Evolutionary conservation across 2,329 filamentous ascomycete species (phyloP), one percentile per base, ranked within the genome.

Genomic region (Bimuria novae-zelandiae): DNA sequence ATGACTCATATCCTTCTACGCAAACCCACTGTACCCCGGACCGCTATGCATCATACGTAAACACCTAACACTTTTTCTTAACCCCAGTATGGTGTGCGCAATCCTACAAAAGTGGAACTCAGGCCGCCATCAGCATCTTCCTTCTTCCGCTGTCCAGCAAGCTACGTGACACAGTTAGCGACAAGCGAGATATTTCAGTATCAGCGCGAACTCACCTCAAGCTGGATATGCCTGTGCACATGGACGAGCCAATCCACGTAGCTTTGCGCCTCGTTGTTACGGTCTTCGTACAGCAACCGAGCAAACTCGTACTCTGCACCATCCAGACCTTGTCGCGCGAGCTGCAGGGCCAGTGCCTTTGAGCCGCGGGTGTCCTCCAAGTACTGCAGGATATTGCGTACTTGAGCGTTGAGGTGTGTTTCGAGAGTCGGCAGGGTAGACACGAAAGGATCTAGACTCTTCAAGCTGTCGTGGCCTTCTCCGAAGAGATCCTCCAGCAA

Each of bases 201-300:
- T 11, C 25, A 12, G 7, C 35, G 23, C 42, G 35, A 56, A 65
- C 72, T 64, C 70, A 79, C 79, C 74, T 99, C 94, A 59, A 96
- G 80, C 71, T 96, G 92, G 60, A 99, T 94, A 62, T 89, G 87
- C 65, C 93, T 88, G 76, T 99, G 94, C 57, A 97, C 83, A 75
- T 96, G 90, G 52, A 99, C 94, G 67, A 99, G 80, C 94, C 94
- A 99, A 77, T 99, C 94, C 29, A 97, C 94, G 75, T 97, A 99
- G 71, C 90, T 96, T 77, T 96, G 92, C 30, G 94, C 94, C 77
- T 99, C 94, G 63, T 96, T 96, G 74, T 97, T 97, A 60, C 94
- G 84, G 70, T 99, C 94, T 76, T 99, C 94, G 27, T 96, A 86
- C 61, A 99, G 76, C 76, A 95, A 80, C 48, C 92, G 82, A 7